Evolutionary conservation across 768 basidiomycete species (phyloP).

Genomic region (Infundibulicybe gibba): DNA sequence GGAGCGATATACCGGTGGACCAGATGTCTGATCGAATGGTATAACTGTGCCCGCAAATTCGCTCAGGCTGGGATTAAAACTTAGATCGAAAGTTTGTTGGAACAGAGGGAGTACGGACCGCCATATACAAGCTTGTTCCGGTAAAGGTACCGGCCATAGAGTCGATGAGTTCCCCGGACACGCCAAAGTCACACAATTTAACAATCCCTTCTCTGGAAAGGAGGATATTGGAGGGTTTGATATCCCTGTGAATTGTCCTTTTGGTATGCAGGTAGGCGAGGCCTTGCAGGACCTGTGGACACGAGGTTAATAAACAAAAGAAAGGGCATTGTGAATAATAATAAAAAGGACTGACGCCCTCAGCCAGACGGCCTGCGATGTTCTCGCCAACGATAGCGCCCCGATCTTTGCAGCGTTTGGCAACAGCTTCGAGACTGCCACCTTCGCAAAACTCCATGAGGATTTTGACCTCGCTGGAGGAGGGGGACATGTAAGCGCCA

Average conservation of each 20-base stretch:
- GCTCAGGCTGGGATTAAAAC: constrained; percentile 65
- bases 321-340: background rate
- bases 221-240: constrained; percentile 92
- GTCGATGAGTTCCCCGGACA: constrained; percentile 92
- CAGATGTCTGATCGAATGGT: constrained; percentile 97
- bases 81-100: too few species aligned
- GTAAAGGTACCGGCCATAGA: constrained; percentile 95
- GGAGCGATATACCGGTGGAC: constrained; percentile 92
- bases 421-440: constrained; percentile 85
- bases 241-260: constrained; percentile 94
- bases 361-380: constrained; percentile 88
- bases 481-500: constrained; percentile 87
- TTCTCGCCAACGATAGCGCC: constrained; percentile 80
- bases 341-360: constrained; percentile 68
- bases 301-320: background rate
- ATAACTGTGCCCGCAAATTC: constrained; percentile 89
- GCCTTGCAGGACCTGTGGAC: constrained; percentile 75
- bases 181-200: constrained; percentile 95
- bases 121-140: constrained; percentile 98
- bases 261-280: constrained; percentile 88
- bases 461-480: constrained; percentile 90
- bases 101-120: constrained; percentile 54
- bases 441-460: constrained; percentile 91
- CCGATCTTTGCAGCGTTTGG: constrained; percentile 76
- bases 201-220: constrained; percentile 86